Evolutionary conservation across 139 green algal genomes (phyloP), one percentile per base, ranked within the genome.

Genomic region (Mychonastes homosphaera): DNA sequence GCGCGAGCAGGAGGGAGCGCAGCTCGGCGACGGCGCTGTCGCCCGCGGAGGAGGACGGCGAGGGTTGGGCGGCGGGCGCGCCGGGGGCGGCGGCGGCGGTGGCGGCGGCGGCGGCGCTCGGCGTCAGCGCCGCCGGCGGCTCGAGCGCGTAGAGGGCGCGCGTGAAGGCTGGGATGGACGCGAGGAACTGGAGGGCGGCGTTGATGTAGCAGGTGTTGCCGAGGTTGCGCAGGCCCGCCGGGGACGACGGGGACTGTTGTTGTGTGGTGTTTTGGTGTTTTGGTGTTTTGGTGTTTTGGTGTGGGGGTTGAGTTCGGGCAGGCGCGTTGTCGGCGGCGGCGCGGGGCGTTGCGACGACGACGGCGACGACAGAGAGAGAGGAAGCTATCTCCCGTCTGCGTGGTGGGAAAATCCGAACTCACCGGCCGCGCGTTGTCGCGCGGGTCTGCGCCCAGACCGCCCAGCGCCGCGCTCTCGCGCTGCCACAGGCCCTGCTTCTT

Each of bases 151-250:
- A 88, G 32, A 95, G 52, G 3, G 63, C 74, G 32, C 69, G 38
- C 10, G 81, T 69, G 63, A 94, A 84, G 3, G 63, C 58, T 7
- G 58, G 62, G 12, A 78, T 77, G 35, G 74, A 68, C 64, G 81
- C 87, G 27, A 95, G 70, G 63, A 81, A 86, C 73, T 95, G 87
- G 46, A 95, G 70, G 26, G 81, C 84, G 12, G 61, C 74, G 65
- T 90, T 92, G 8, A 85, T 77, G 63, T 95, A 95, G 79, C 87
- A 95, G 4, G 85, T 94, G 71, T 87, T 87, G 41, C 85, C 87
- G 12, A 94, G 71, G 70, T 95, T 95, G 49, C 63, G 65, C 39
- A 95, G 64, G 0, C 87, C 87, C 15, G 67, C 70, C 0, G 84
- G 86, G 16, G 30, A 10, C 39, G 44, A n/a, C 8, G 34, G 18